Evolutionary conservation across 2,329 filamentous ascomycete species (phyloP), one percentile per base, ranked within the genome.

Genomic region (Alternaria longipes): DNA sequence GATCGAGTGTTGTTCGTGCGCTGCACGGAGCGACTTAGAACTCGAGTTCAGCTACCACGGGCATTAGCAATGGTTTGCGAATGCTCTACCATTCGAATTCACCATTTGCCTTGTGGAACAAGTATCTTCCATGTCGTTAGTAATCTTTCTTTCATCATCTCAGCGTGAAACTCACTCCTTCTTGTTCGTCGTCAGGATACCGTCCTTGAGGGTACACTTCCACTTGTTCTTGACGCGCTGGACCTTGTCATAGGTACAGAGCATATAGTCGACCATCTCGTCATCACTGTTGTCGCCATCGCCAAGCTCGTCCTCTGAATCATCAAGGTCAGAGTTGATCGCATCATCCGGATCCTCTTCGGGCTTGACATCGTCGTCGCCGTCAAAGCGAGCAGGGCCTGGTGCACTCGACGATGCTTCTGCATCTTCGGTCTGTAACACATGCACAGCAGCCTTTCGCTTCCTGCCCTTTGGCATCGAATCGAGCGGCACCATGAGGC

Each of bases 161-260:
- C 30, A 20, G 8, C 26, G 28, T 14, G 12, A 28, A 36, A 84
- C 86, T 79, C 80, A 90, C 85, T 99, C 95, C 81, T 92, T 97
- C 69, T 93, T 92, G 69, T 94, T 94, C 38, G 97, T 93, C 45
- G 92, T 97, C 69, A 99, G 85, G 18, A 99, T 92, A 20, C 95
- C 95, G 74, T 99, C 95, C 83, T 98, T 98, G 66, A 99, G 88
- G 1, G 93, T 94, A 81, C 95, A 99, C 91, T 99, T 99, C 91
- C 91, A 82, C 74, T 77, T 99, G 83, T 98, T 99, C 89, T 99
- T 99, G 74, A 98, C 95, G 49, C 95, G 87, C 81, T 98, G 94
- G 9, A 99, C 95, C 84, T 99, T 99, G 84, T 99, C 95, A 78
- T 99, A 99, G 78, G 97, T 97, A 84, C 95, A 99, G 41, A 99